Evolutionary conservation across 116 monocot genomes (phyloP), one percentile per base, ranked within the genome.

Genomic region (Trichopus zeylanicus): DNA sequence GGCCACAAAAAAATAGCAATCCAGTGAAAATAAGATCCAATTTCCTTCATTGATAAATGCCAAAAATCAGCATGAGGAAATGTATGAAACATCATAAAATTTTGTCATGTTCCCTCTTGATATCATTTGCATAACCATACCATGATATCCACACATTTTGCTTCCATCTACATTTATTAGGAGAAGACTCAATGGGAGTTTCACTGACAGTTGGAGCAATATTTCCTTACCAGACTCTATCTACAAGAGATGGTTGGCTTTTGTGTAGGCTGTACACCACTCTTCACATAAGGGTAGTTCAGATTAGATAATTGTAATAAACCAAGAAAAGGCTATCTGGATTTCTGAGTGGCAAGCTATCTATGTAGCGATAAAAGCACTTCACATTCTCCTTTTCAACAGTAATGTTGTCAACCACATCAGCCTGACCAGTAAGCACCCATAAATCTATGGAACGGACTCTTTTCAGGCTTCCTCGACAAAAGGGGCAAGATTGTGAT

Each of bases 401-500:
- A 19, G 79, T 82, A 8, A 33, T 61, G 0, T 76, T 55, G 49
- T 97, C 97, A 29, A 87, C 66, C 27, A 91, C 82, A 51, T 97
- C 97, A 7, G 64, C 57, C 25, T 66, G 67, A 3, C 61, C 56
- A 5, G 85, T 97, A 22, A 90, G 82, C 55, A 97, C 87, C 91
- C 91, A 97, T 15, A 97, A 74, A 63, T 91, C 87, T 27, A 82
- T 75, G 20, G 97, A 97, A 29, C 67, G 70, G 48, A 97, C 82
- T 67, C 91, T 59, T 59, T 87, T 91, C 27, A 97, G 67, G 71
- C 91, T 91, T 39, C 85, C 97, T 37, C 91, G 67, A 59, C 97
- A 91, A 57, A 97, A 97, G 1, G 97, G 91, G 67, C 91, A 87
- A 0, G 91, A 91, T 35, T 84, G 70, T 3, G 91, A 87, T 55